Percentiles rank a stretch among this genome's conserved stretches.
Conservation (phyloP, 306 rosid species). For the Abrus pulchellus region DNA sequence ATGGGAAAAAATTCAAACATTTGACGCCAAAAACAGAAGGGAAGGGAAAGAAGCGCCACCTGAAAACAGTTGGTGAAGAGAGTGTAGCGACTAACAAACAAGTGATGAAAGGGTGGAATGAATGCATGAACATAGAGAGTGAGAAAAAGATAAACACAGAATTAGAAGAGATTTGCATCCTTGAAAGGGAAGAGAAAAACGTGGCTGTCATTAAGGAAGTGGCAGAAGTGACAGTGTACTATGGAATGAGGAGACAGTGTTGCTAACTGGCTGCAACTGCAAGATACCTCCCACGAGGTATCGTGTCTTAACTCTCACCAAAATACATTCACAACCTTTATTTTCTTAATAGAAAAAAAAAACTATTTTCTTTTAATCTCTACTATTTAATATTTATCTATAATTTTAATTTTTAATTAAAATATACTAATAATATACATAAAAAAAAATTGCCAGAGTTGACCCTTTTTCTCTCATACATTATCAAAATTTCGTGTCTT, state of each 20-base stretch:
- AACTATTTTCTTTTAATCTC: too few species aligned
- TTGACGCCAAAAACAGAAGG: slow-evolving; percentile 9
- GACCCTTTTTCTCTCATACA: too few species aligned
- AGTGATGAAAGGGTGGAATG: neutral
- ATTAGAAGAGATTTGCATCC: neutral
- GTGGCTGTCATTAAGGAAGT: slow-evolving; percentile 19
- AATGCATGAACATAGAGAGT: neutral
- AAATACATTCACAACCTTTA: neutral
- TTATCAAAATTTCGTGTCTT: too few species aligned
- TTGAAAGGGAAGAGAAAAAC: neutral
- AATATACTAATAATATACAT: too few species aligned
- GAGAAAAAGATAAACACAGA: neutral
- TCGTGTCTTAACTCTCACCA: neutral
- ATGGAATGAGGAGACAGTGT: slow-evolving; percentile 8
- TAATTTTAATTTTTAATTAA: too few species aligned
- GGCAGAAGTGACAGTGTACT: slow-evolving; percentile 40
- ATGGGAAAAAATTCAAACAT: neutral
- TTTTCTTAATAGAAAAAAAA: too few species aligned
- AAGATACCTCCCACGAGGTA: slow-evolving; percentile 45
- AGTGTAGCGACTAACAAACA: neutral
- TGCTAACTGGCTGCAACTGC: neutral
- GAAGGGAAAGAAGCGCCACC: neutral
- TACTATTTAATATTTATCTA: too few species aligned
- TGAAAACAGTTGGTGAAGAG: too few species aligned
- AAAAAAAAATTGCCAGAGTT: too few species aligned